Evolutionary conservation across 768 basidiomycete species (phyloP).

Genomic region (Tylopilus balloui): DNA sequence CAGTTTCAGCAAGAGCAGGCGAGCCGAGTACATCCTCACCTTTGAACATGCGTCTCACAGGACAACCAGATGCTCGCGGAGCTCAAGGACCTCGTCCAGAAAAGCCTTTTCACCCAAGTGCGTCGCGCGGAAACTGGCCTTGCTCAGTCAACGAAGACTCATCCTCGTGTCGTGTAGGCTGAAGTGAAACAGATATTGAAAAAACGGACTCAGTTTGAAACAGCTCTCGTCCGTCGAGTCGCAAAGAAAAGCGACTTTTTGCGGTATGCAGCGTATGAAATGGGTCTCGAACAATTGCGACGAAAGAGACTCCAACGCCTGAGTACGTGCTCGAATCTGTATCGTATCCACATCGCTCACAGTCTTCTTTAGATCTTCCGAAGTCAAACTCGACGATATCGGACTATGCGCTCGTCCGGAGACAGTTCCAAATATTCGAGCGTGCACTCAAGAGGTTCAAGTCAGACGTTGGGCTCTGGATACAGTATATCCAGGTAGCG

Average conservation of each 20-base stretch:
- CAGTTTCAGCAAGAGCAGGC: slow-evolving; percentile 93
- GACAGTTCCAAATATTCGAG: slow-evolving; percentile 89
- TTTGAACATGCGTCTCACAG: slow-evolving; percentile 3
- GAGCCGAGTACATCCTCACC: slow-evolving; percentile 6
- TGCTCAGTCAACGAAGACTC: not conserved
- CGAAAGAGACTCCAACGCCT: slow-evolving; percentile 69
- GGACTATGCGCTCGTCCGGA: slow-evolving; percentile 77
- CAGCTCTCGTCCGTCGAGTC: slow-evolving; percentile 73
- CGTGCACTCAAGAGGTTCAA: slow-evolving; percentile 87
- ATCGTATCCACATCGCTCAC: not conserved
- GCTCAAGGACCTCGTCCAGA: slow-evolving; percentile 87
- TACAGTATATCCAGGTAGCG: slow-evolving; percentile 83
- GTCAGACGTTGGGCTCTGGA: slow-evolving; percentile 80
- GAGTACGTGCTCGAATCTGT: slow-evolving; percentile 41
- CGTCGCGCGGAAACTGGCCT: slow-evolving; percentile 20
- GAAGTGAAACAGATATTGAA: slow-evolving; percentile 85
- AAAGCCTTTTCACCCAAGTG: slow-evolving; percentile 78
- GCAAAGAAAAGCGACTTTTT: slow-evolving; percentile 86
- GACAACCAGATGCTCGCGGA: slow-evolving; percentile 80
- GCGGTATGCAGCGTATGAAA: slow-evolving; percentile 90
- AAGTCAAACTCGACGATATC: slow-evolving; percentile 57
- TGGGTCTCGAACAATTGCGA: slow-evolving; percentile 77
- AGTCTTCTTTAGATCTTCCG: slow-evolving; percentile 26
- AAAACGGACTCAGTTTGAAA: slow-evolving; percentile 80
- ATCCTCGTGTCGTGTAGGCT: slow-evolving; percentile 37